These are phyloP conservation scores for Ogataea pini DNA, from an alignment of 805 yeast genomes.

Conservation along the genomic window DNA sequence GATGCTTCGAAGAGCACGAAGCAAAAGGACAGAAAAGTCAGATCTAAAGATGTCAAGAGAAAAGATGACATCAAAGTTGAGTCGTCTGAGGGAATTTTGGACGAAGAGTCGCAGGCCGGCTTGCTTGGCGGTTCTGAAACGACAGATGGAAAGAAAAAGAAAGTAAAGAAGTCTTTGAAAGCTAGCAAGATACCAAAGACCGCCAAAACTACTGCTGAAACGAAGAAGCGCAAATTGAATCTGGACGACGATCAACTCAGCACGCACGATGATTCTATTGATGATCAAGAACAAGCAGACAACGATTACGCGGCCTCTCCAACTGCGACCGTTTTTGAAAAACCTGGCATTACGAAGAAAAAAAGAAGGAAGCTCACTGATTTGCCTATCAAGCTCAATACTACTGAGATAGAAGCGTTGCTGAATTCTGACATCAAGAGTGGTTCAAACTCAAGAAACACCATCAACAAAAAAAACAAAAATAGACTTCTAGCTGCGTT, in stretches of 20 bases:
- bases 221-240: slow-evolving; percentile 7
- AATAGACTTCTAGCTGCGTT: slow-evolving; percentile 31
- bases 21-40: slow-evolving; percentile 2
- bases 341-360: slow-evolving; percentile 16
- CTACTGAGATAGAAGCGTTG: slow-evolving; percentile 22
- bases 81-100: slow-evolving; percentile 10
- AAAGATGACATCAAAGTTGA: slow-evolving; percentile 11
- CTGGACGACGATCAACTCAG: slow-evolving; percentile 2
- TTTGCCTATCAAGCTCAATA: slow-evolving; percentile 23
- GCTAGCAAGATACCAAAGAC: slow-evolving; percentile 4
- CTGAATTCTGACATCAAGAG: slow-evolving; percentile 29
- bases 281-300: background rate
- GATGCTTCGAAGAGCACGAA: background rate
- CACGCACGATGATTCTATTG: background rate
- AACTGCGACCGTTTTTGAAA: background rate
- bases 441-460: slow-evolving; percentile 27
- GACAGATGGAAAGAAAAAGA: slow-evolving; percentile 1
- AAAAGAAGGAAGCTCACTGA: slow-evolving; percentile 20
- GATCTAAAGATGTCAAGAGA: slow-evolving; percentile 2
- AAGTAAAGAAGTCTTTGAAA: slow-evolving; percentile 11
- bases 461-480: slow-evolving; percentile 26
- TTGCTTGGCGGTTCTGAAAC: background rate
- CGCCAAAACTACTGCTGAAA: background rate
- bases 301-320: background rate
- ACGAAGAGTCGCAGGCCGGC: background rate